Base-by-base conservation (phyloP, 164 flowering plant species). In the Umbilicus rupestris region DNA sequence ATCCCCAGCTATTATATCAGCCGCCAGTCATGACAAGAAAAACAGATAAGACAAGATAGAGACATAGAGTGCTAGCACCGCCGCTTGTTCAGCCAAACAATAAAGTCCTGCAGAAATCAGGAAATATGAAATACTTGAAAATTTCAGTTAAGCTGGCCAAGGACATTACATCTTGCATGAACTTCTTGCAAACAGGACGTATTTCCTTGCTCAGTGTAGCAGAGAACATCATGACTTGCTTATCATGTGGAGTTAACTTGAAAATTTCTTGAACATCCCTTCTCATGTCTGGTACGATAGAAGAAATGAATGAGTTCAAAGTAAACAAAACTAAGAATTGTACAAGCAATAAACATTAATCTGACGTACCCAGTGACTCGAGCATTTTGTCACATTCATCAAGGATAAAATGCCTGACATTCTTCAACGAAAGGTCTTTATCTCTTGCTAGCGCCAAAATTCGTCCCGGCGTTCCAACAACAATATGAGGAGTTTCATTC, bases 121-220 rank as follows among this genome's bases (percentile, higher is more conserved):
- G 76, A 65, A 72, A 66, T 62, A 75, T 65, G 69, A 72, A 78
- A 80, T 77, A 77, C 80, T 72, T 26, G 60, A 28, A 55, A 82
- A 83, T 76, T 72, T 78, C 67, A 75, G 84, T 76, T 47, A 75
- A 73, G 72, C 78, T 78, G 88, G 87, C 84, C 80, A 87, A 15
- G 79, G 77, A 85, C 81, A 91, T 91, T 94, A 94, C 99, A 88
- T 94, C 99, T 94, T 91, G 99, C 99, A 94, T 94, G 72, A 94
- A 94, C 71, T 82, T 94, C 85, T 94, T 89, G 96, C 99, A 94
- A 52, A 94, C 97, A 9, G 99, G 99, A 29, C 97, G 97, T 24
- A 94, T 94, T 73, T 89, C 97, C 76, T 94, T 94, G 96, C 97
- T 91, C 67, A 94, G 96, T 0, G 99, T 94, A 7, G 99, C 99